Conservation (phyloP, 2,329 filamentous ascomycete species). For the Fusarium mundagurra region DNA sequence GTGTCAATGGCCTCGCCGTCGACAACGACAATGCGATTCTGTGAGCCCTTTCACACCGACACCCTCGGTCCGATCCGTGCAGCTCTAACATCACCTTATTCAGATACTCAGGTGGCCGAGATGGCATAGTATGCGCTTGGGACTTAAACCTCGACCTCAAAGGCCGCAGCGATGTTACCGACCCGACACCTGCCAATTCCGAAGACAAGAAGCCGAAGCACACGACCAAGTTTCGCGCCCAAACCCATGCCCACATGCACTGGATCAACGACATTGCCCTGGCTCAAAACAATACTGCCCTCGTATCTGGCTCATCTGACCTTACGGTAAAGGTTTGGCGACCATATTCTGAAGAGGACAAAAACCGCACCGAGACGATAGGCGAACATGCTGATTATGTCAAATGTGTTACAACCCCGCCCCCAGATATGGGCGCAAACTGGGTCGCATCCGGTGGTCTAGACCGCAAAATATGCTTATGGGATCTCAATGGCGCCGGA, state of each 20-base stretch:
- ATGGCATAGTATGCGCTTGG: constrained; percentile 97
- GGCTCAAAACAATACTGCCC: constrained; percentile 77
- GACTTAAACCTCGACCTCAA: constrained; percentile 79
- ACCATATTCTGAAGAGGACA: constrained; percentile 70
- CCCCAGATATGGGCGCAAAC: constrained; percentile 66
- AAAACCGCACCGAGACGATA: constrained; percentile 71
- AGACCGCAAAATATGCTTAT: constrained; percentile 90
- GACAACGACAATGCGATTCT: constrained; percentile 85
- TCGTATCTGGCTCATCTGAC: constrained; percentile 93
- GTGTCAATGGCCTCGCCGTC: constrained; percentile 93
- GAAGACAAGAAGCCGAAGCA: constrained; percentile 50
- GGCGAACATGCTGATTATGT: constrained; percentile 96
- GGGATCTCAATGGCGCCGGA: constrained; percentile 90
- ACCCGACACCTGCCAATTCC: constrained; percentile 44
- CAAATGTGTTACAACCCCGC: constrained; percentile 87
- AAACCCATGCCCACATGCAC: constrained; percentile 83
- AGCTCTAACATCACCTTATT: constrained; percentile 24
- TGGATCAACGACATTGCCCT: constrained; percentile 96
- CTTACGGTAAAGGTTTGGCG: constrained; percentile 94
- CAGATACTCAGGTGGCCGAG: constrained; percentile 94
- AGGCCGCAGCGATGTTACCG: constrained; percentile 38
- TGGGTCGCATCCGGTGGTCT: constrained; percentile 96
- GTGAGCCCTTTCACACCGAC: constrained; percentile 62
- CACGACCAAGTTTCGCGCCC: constrained; percentile 67
- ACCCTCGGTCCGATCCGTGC: constrained; percentile 3